Base-by-base conservation (phyloP, 352 stramenopile genomes). In the Globisporangium camurandrum region DNA sequence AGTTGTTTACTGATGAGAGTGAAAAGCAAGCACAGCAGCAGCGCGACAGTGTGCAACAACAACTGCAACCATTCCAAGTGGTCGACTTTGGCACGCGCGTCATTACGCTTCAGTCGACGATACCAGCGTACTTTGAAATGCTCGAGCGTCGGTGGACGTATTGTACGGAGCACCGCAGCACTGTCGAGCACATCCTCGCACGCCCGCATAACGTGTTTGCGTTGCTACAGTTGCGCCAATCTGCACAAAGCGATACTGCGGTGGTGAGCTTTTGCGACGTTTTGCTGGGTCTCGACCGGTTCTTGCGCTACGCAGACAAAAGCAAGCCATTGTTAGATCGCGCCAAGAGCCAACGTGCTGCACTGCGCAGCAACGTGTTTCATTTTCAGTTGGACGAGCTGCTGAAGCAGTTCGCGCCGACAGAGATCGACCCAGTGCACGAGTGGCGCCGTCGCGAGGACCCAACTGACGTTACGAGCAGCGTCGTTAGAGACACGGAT, bases 371-470 rank as follows among this genome's bases (percentile, higher is more conserved):
- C 37, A 43, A 43, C 37, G 37, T 22, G 8, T 43, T 43, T 9
- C 37, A 43, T 22, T 3, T 4, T 12, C 37, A 43, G 20, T 19
- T 43, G 5, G 37, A 43, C 37, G 37, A 12, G 37, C 9, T 43
- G 17, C 11, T 43, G 4, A 19, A 43, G 37, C 37, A 26, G 2
- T 9, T 43, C 7, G 37, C 37, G 37, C 37, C 37, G 20, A 12
- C 2, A 23, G 24, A 2, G 7, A 22, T 43, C 17, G 37, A 43
- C 24, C 37, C 37, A 19, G 24, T 43, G 7, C 37, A 43, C 37
- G 20, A 36, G 17, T 66, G 58, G 58, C 57, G 49, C n/a, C 45
- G 48, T 11, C 6, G 30, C 30, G 30, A 34, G 6, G 30, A 34
- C 30, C 30, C n/a, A n/a, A n/a, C n/a, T n/a, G n/a, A n/a, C n/a